phyloP scores from a whole-genome alignment of 75 land plant species.

The Adiantum capillusveneris region DNA sequence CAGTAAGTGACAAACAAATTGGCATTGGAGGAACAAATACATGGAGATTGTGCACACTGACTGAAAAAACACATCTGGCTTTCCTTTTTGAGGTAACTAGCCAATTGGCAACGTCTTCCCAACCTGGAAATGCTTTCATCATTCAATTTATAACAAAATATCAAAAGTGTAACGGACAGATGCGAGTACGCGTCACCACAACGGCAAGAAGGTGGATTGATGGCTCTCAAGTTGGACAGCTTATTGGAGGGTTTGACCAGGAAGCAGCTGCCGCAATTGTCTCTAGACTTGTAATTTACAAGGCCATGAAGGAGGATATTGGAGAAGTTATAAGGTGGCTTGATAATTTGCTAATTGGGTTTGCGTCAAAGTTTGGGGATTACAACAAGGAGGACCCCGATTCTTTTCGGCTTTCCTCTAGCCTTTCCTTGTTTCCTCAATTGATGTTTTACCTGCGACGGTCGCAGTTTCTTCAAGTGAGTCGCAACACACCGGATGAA shows the following conservation, averaged over 20 bases:
- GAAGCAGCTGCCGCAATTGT: constrained; percentile 94
- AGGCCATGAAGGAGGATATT: constrained; percentile 50
- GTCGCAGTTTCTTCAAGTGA: constrained; percentile 94
- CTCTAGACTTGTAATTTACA: constrained; percentile 75
- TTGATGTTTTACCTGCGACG: constrained; percentile 93
- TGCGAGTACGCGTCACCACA: constrained; percentile 72
- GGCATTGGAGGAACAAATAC: constrained; percentile 81
- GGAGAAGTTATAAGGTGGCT: constrained; percentile 91
- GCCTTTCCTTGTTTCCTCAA: constrained; percentile 89
- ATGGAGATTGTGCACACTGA: constrained; percentile 80
- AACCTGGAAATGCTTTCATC: constrained; percentile 67
- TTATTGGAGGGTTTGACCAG: constrained; percentile 83
- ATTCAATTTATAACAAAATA: constrained; percentile 87
- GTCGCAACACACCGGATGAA: constrained; percentile 89
- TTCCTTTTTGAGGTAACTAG: constrained; percentile 73
- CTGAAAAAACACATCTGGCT: constrained; percentile 66
- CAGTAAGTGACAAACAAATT: constrained; percentile 71
- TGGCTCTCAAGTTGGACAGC: constrained; percentile 46
- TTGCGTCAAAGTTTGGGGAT: constrained; percentile 89
- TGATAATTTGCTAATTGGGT: constrained; percentile 69
- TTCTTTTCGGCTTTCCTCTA: constrained; percentile 77
- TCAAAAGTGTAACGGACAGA: constrained; percentile 52
- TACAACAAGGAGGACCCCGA: constrained; percentile 79
- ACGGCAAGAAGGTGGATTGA: constrained; percentile 88
- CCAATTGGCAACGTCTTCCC: constrained; percentile 33